Percentiles rank a stretch among this genome's conserved stretches.
Conservation (phyloP, 2,329 filamentous ascomycete species). For the Erysiphe pulchra region DNA sequence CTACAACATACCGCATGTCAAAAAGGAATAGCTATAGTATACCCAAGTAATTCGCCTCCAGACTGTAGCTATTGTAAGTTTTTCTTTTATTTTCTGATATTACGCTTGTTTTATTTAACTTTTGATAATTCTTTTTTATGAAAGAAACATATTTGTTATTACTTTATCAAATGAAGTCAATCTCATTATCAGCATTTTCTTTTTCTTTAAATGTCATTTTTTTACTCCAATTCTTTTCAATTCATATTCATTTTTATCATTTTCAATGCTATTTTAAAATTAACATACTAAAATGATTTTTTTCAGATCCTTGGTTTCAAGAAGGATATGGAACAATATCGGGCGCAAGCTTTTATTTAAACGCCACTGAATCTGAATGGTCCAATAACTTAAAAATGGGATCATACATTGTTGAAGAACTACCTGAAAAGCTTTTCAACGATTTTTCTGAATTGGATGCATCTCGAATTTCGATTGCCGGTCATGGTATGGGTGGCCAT, state of each 20-base stretch:
- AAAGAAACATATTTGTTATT: slow-evolving; percentile 68
- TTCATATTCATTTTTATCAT: too few species aligned
- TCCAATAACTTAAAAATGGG: slow-evolving; percentile 75
- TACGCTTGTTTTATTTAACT: background rate
- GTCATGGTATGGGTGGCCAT: slow-evolving; percentile 94
- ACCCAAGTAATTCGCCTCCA: slow-evolving; percentile 74
- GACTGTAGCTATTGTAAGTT: slow-evolving; percentile 17
- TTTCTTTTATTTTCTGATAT: background rate
- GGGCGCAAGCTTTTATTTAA: slow-evolving; percentile 83
- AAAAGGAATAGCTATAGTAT: slow-evolving; percentile 74
- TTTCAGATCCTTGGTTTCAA: too few species aligned
- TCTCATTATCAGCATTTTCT: too few species aligned
- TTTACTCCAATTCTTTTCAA: too few species aligned
- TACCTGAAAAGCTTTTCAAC: slow-evolving; percentile 51
- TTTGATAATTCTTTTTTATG: slow-evolving; percentile 50
- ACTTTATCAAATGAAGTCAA: slow-evolving; percentile 27
- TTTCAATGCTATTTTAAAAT: too few species aligned
- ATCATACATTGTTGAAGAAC: slow-evolving; percentile 66
- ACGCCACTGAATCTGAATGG: slow-evolving; percentile 57
- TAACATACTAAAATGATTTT: too few species aligned
- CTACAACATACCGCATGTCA: slow-evolving; percentile 62
- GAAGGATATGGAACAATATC: too few species aligned
- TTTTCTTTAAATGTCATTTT: too few species aligned
- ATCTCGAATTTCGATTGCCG: slow-evolving; percentile 53
- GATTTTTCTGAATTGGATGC: slow-evolving; percentile 49